Evolutionary conservation across 139 green algal genomes (phyloP).

Genomic region (Monoraphidium neglectum): DNA sequence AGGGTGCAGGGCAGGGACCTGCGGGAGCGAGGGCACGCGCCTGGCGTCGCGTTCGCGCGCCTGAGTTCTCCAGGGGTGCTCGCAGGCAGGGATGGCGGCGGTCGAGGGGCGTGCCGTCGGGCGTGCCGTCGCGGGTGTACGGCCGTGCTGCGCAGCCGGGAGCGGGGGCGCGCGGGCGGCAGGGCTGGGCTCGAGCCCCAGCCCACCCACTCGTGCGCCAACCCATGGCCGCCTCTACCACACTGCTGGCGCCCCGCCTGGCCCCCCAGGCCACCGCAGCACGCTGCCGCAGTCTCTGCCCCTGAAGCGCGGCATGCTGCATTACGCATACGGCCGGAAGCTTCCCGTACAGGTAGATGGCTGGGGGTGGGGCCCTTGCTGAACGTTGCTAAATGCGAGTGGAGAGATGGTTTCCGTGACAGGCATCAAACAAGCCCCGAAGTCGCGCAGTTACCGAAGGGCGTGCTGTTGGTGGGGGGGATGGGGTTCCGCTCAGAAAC

Average conservation of each 20-base stretch:
- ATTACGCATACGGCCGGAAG: constrained; percentile 78
- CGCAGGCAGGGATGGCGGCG: too few relatives aligned
- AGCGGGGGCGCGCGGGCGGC: too few relatives aligned
- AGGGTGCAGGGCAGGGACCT: too few relatives aligned
- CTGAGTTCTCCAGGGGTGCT: too few relatives aligned
- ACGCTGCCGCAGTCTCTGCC: constrained; percentile 64
- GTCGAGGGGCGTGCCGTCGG: too few relatives aligned
- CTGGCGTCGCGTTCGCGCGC: too few relatives aligned
- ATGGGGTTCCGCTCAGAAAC: background rate
- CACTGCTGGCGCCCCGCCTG: background rate
- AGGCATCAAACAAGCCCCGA: background rate
- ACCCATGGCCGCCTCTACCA: background rate
- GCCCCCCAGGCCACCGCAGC: constrained; percentile 68
- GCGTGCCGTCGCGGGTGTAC: too few relatives aligned
- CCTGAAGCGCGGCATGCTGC: constrained; percentile 91
- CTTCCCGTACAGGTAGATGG: constrained; percentile 80
- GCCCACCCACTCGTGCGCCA: background rate
- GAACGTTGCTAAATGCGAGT: background rate
- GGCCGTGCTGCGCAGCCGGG: too few relatives aligned
- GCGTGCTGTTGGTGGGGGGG: background rate
- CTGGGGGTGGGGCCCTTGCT: background rate
- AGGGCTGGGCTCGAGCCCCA: too few relatives aligned
- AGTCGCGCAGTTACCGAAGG: background rate
- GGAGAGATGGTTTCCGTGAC: background rate
- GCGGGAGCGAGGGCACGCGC: too few relatives aligned